Percentiles rank a stretch among this genome's conserved stretches.
These are phyloP conservation scores for Leonotis leonurus DNA, from an alignment of 257 asterid genomes.

Conservation along the genomic window DNA sequence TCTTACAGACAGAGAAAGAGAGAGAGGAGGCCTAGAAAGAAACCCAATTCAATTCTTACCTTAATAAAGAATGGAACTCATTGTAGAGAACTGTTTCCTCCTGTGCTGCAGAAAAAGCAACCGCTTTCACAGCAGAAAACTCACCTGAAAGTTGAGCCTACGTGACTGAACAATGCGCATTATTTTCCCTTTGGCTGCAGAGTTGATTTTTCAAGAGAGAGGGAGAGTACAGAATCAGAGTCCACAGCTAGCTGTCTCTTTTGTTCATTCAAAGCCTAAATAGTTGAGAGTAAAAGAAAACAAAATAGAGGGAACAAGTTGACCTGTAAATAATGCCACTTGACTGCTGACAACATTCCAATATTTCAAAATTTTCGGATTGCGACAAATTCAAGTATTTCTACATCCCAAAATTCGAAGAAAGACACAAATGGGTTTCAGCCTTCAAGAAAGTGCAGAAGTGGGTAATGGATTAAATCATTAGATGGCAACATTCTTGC, in stretches of 20 bases:
- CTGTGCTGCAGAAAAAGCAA: background rate
- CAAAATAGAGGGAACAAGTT: constrained; percentile 11
- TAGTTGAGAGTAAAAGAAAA: constrained; percentile 14
- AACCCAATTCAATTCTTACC: constrained; percentile 22
- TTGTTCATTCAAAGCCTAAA: constrained; percentile 22
- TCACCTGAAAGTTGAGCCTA: constrained; percentile 22
- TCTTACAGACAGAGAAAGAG: background rate
- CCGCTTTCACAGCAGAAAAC: constrained; percentile 20
- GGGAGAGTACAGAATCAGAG: constrained; percentile 18
- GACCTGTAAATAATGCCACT: no score
- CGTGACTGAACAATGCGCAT: constrained; percentile 29
- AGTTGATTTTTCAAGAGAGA: constrained; percentile 9
- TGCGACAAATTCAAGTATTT: constrained; percentile 17
- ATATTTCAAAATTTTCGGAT: constrained; percentile 1
- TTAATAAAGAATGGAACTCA: constrained; percentile 20
- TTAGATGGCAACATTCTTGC: no score
- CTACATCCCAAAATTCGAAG: background rate
- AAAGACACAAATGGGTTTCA: background rate
- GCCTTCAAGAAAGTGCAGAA: no score
- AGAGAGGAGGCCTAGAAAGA: constrained; percentile 1
- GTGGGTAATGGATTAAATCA: background rate
- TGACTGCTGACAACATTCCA: constrained; percentile 20
- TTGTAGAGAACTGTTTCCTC: constrained; percentile 16
- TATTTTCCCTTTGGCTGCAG: constrained; percentile 12
- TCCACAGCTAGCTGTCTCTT: constrained; percentile 31